Base-by-base conservation (phyloP, 2,329 filamentous ascomycete genomes). In the Myrmaecium sp. region DNA sequence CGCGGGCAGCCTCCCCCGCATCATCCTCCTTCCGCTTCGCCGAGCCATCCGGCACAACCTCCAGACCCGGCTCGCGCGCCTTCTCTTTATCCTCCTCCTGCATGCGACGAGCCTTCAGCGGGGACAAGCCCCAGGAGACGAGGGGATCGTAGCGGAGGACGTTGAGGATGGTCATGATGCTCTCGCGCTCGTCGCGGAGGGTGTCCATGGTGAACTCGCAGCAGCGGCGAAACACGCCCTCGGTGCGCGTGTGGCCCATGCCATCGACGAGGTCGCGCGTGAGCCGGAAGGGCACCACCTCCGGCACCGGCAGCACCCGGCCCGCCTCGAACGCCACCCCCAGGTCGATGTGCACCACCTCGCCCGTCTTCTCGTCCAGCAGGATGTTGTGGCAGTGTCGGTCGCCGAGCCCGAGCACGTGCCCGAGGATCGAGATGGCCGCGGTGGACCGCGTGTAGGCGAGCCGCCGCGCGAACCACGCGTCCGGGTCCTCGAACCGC, bases 101-200 rank as follows among this genome's bases (percentile, higher is more conserved):
- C 64, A 77, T 74, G 29, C 64, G 62, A 46, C 69, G 72, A 30
- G 72, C 64, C 25, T 71, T 64, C 10, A 74, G 49, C 0, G 71
- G 69, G 7, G 80, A 89, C 30, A 94, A 74, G 18, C 81, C 86
- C 89, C 89, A 99, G 33, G 74, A 89, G 51, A 95, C 92, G 33
- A 99, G 58, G 1, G 89, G 91, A 60, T 99, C 89, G 52, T 94
- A 95, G n/a, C 91, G 77, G 32, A 99, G 60, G 13, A 98, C 91
- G 45, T 98, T 91, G 12, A 99, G 69, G 28, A 98, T 83, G 0
- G 89, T 95, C 84, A 94, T 95, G 56, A 99, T 98, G 23, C 78
- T 84, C 47, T 93, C 91, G 8, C 80, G 80, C 49, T 98, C 89
- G 41, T 92, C 79, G n/a, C 89, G 74, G 18, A 99, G 60, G 2